Evolutionary conservation across 2,329 filamentous ascomycete genomes (phyloP), one percentile per base, ranked within the genome.

Genomic region (Penicillium freii): DNA sequence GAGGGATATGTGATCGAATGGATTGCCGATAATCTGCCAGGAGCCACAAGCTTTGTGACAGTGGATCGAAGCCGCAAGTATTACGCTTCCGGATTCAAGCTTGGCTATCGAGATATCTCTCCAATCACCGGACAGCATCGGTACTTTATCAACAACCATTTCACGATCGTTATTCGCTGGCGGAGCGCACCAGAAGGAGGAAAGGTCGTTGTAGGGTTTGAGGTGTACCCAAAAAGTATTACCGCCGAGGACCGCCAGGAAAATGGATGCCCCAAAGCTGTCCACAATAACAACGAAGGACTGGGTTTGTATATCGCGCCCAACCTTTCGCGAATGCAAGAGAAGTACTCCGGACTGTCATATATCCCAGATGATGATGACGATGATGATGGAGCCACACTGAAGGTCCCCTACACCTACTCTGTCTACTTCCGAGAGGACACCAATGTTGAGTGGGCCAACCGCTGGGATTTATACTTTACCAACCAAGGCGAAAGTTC

Each of bases 11-110:
- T 94, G n/a, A 87, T 87, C 2, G 91, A 96, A 74, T 96, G 91
- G 92, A 95, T 96, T 64, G 89, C 94, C 62, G 91, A 96, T 74
- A 96, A 96, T 68, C 81, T 96, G 10, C 91, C 92, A 1, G 91
- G 91, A 7, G 91, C 91, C 36, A 95, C 91, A 9, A 92, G 88
- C 72, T 95, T 95, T 69, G 88, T 94, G 29, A 93, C 90, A 0
- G 88, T 90, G 36, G 91, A 95, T 74, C 91, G 91, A 77, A 86
- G 84, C 46, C 83, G 86, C 67, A 95, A 92, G 74, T 95, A 96
- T 78, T 96, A 96, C 72, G 89, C 91, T 13, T 87, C 91, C 2
- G 92, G 92, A 2, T 96, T 96, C 81, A 95, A 94, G 76, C 81
- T 96, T 56, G 92, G 91, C 7, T 91, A 89, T 66, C 85, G 86